phyloP scores from a whole-genome alignment of 768 basidiomycete genomes.

The Exsudoporus frostii region DNA sequence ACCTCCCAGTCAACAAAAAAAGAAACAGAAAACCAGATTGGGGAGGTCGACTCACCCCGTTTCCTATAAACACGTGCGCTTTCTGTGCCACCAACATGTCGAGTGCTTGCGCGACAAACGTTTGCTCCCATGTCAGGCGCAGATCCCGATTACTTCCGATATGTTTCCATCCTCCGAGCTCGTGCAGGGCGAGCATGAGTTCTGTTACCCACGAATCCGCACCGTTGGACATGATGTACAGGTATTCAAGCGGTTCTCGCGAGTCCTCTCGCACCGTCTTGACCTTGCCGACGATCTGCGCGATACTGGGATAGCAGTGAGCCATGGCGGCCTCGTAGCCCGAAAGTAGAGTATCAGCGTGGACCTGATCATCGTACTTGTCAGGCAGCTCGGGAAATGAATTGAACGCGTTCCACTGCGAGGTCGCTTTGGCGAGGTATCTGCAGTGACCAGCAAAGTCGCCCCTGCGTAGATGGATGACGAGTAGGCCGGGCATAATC shows the following conservation, averaged over 20 bases:
- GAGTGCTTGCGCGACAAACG: neutral
- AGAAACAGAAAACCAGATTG: neutral
- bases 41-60: neutral
- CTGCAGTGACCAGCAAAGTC: neutral
- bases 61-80: neutral
- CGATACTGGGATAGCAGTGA: neutral
- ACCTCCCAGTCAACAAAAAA: too few species aligned
- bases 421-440: neutral
- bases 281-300: conserved; percentile 1
- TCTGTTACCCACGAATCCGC: neutral
- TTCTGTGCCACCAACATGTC: neutral
- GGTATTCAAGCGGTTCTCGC: neutral
- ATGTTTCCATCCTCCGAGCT: neutral
- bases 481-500: neutral
- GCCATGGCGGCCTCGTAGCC: neutral
- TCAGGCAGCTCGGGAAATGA: neutral
- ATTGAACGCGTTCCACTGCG: neutral
- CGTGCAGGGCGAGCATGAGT: neutral
- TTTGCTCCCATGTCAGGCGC: neutral
- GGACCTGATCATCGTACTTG: neutral
- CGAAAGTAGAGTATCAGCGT: neutral
- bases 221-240: neutral
- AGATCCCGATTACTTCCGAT: neutral
- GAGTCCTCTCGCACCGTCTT: neutral
- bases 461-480: neutral